Base-by-base conservation (phyloP, 2,329 filamentous ascomycete genomes). In the Sporothrix luriei region DNA sequence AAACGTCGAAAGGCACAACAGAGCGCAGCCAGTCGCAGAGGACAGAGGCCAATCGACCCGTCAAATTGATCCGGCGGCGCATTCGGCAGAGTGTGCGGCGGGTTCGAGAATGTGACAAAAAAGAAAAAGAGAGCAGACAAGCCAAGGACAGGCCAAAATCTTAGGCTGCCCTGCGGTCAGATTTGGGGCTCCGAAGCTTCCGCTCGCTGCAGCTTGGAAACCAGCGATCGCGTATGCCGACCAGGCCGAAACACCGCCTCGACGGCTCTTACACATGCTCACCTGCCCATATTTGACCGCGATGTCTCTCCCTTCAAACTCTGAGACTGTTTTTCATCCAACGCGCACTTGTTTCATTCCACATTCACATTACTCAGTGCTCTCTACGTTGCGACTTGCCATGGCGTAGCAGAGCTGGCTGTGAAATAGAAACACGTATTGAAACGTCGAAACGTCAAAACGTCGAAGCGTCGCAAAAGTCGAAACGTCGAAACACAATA, bases 171-270 rank as follows among this genome's bases (percentile, higher is more conserved):
- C 26, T 46, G 59, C 40, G 24, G 26, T 19, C 14, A 21, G n/a
- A 24, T 26, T 33, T 57, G 29, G 43, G 16, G 4, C 57, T 49
- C 68, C 69, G 69, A 68, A 46, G 43, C 69, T 70, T 70, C 69
- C 69, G 69, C 64, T 68, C 33, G 69, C 69, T 62, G 64, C 46
- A 49, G n/a, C n/a, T n/a, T n/a, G n/a, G n/a, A 33, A 21, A 26
- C 66, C 43, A 38, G 9, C 62, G 38, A 59, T 68, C 52, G 24
- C 66, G 7, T 48, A 43, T 51, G 43, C 68, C 64, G 65, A 64
- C 55, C 54, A 55, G 64, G 52, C 69, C 69, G 57, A 48, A 62
- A 19, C 64, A 68, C 64, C 38, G 26, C 68, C 46, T 14, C 40
- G 61, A 49, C 61, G 52, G 52, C 26, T n/a, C 21, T 29, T 43